A percentile compares a stretch with the other conserved stretches of the same genome.
Conservation (phyloP, 768 basidiomycete genomes). For the Lentinula sp. region DNA sequence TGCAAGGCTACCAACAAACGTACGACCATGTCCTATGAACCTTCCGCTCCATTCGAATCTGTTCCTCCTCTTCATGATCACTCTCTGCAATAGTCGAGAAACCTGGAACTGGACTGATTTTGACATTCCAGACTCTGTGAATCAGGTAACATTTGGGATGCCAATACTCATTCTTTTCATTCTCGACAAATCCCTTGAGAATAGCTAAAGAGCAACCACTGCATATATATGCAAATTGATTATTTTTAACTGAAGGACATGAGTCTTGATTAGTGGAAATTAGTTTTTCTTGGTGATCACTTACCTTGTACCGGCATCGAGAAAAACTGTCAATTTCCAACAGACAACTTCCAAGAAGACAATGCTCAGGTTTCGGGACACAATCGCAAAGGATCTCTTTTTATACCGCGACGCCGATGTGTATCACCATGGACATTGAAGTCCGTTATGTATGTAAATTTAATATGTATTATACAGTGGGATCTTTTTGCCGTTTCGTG, state of each 20-base stretch:
- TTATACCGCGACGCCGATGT: too few species aligned
- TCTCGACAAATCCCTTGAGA: conserved; percentile 98
- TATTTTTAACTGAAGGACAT: too few species aligned
- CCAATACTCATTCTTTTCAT: conserved; percentile 99
- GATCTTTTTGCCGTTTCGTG: background rate
- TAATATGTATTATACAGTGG: background rate
- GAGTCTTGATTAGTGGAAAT: too few species aligned
- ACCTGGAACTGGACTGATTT: conserved; percentile 61
- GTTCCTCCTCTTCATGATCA: conserved; percentile 41
- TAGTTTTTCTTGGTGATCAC: too few species aligned
- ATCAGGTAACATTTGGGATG: conserved; percentile 99
- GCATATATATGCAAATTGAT: conserved; percentile 93
- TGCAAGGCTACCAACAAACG: conserved; percentile 24
- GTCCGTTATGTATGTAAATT: too few species aligned
- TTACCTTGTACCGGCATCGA: too few species aligned
- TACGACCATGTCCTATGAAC: conserved; percentile 99
- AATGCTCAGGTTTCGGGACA: too few species aligned
- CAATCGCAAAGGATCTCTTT: too few species aligned
- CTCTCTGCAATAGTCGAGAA: conserved; percentile 40
- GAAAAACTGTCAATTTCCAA: too few species aligned
- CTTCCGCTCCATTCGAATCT: conserved; percentile 89
- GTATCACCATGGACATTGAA: too few species aligned
- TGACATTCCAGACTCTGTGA: conserved; percentile 99
- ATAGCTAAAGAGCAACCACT: conserved; percentile 97
- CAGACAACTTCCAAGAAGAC: too few species aligned